Percentiles rank a stretch among this genome's conserved stretches.
phyloP scores from a whole-genome alignment of 2,329 filamentous ascomycete species.

The Daldinia eschscholtzii region DNA sequence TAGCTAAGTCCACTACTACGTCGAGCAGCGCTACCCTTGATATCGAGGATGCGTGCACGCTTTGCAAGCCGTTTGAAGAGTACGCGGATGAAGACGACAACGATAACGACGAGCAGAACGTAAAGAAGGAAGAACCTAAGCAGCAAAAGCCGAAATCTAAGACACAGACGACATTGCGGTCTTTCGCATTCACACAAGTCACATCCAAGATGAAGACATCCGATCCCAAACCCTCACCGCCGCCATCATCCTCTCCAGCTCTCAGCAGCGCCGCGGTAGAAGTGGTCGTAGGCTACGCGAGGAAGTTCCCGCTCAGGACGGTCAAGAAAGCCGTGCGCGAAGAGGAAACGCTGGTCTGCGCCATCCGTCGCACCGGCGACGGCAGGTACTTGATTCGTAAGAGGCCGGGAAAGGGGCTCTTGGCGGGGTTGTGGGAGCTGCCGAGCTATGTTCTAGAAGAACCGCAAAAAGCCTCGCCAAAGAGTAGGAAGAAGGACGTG shows the following conservation, averaged over 20 bases:
- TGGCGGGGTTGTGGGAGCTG: constrained; percentile 69
- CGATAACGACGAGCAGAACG: constrained; percentile 1
- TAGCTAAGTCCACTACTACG: constrained; percentile 17
- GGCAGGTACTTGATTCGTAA: constrained; percentile 63
- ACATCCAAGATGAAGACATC: constrained; percentile 24
- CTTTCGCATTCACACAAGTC: constrained; percentile 47
- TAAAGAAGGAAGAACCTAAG: constrained; percentile 7
- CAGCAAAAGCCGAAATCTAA: constrained; percentile 27
- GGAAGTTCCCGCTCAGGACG: constrained; percentile 64
- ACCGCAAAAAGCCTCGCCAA: constrained; percentile 46
- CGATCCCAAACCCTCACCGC: constrained; percentile 7
- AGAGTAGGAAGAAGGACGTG: constrained; percentile 56
- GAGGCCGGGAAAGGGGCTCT: constrained; percentile 65
- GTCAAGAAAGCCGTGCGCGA: constrained; percentile 65
- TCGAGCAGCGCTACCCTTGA: constrained; percentile 49
- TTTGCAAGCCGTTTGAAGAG: constrained; percentile 63
- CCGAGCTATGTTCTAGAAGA: constrained; percentile 59
- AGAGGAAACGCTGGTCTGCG: constrained; percentile 67
- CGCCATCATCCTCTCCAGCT: constrained; percentile 17
- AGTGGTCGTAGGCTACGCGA: constrained; percentile 59
- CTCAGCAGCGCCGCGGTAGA: constrained; percentile 50
- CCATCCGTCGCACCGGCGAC: constrained; percentile 58
- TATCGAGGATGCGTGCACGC: constrained; percentile 64
- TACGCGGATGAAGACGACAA: constrained; percentile 35
- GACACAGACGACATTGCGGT: constrained; percentile 48